Conservation (phyloP, 23 red algal genomes). For the Gracilaria domingensis region DNA sequence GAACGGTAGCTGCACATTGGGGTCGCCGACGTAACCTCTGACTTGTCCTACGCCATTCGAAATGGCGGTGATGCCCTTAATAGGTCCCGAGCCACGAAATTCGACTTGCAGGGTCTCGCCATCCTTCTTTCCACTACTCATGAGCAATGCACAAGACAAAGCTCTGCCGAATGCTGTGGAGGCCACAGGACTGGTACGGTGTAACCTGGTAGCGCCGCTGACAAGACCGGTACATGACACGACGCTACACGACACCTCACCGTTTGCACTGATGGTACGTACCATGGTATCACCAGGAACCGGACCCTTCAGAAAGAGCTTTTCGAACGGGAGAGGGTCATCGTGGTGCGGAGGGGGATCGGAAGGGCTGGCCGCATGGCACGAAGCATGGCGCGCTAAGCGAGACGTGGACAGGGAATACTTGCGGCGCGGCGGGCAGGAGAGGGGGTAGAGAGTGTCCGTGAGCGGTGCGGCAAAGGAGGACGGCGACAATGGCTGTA, state of each 20-base stretch:
- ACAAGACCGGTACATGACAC: constrained; percentile 86
- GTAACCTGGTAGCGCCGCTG: constrained; percentile 58
- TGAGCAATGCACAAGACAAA: constrained; percentile 78
- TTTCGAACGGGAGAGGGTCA: constrained; percentile 49
- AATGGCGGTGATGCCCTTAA: constrained; percentile 78
- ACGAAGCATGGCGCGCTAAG: background rate
- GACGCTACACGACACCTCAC: constrained; percentile 77
- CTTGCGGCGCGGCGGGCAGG: background rate
- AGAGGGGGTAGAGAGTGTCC: background rate
- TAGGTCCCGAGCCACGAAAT: constrained; percentile 89
- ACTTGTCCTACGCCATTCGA: constrained; percentile 81
- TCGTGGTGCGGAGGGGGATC: background rate
- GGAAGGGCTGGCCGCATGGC: background rate
- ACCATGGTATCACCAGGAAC: constrained; percentile 86
- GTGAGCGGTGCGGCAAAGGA: background rate
- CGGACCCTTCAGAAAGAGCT: constrained; percentile 69
- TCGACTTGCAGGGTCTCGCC: constrained; percentile 90
- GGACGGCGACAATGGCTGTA: background rate
- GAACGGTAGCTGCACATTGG: constrained; percentile 77
- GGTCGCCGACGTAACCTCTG: constrained; percentile 94
- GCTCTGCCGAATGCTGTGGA: constrained; percentile 92
- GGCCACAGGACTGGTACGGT: constrained; percentile 82
- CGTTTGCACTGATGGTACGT: constrained; percentile 77
- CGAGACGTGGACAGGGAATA: background rate
- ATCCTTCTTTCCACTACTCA: constrained; percentile 90